These are phyloP conservation scores for Solioccasus polychromus DNA, from an alignment of 768 basidiomycete species.

Conservation along the genomic window DNA sequence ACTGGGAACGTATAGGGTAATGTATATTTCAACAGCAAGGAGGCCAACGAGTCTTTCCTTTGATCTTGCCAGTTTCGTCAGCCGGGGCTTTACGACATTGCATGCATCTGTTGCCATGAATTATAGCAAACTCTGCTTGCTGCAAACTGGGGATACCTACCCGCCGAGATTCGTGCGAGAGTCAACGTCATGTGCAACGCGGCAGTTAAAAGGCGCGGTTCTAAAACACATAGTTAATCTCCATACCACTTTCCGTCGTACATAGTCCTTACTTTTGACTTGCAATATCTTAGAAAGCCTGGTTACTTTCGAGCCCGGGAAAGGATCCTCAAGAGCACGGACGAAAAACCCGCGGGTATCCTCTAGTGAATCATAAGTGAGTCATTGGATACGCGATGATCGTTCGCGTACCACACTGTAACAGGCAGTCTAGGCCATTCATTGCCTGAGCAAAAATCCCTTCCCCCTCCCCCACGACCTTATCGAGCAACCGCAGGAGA, in stretches of 20 bases:
- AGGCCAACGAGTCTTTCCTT: slow-evolving; percentile 12
- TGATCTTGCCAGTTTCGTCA: slow-evolving; percentile 12
- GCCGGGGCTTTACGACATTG: slow-evolving; percentile 7
- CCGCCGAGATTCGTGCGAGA: slow-evolving; percentile 15
- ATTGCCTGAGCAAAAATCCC: slow-evolving; percentile 19
- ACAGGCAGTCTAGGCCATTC: slow-evolving; percentile 17
- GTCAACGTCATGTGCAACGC: slow-evolving; percentile 17
- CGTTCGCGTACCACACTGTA: slow-evolving; percentile 7
- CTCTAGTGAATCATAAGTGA: slow-evolving; percentile 3
- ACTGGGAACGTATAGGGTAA: slow-evolving; percentile 8
- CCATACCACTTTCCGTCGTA: too few species aligned
- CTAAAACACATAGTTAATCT: too few species aligned
- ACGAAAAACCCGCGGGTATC: slow-evolving; percentile 8
- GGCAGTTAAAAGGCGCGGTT: slow-evolving; percentile 8
- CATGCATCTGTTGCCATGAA: slow-evolving; percentile 1
- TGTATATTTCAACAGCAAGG: slow-evolving; percentile 19
- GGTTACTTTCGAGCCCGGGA: neutral
- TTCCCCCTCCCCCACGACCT: neutral
- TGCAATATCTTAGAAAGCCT: slow-evolving; percentile 17
- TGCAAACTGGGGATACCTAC: neutral
- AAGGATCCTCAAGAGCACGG: neutral
- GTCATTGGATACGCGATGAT: neutral
- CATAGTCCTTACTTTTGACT: slow-evolving; percentile 6
- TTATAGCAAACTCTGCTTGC: too few species aligned
- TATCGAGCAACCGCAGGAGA: slow-evolving; percentile 16